Base-by-base conservation (phyloP, 176 grass and related monocot genomes). In the Lolium multiflorum region DNA sequence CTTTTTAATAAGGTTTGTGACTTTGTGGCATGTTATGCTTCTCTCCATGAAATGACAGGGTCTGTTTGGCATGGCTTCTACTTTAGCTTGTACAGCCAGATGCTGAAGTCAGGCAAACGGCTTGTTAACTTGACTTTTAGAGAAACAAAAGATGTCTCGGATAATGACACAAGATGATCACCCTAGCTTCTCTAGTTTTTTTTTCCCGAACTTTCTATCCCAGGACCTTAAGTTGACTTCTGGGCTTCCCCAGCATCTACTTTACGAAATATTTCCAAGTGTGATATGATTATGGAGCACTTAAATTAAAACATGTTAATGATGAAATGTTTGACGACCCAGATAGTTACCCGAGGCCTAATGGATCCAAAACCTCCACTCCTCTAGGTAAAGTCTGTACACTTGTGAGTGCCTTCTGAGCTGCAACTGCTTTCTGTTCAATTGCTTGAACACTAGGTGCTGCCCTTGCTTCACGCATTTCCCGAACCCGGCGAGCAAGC, bases 321-420 rank as follows among this genome's bases (percentile, higher is more conserved):
- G 69, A 60, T 56, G 5, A 81, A 70, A 69, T 80, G 16, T 83
- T 74, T 43, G 39, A 71, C 41, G 21, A 56, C 68, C 18, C 39
- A 81, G 84, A 82, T 88, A 82, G 31, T 95, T 98, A 98, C 96
- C 96, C 97, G 41, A 98, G 90, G 65, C 94, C 97, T 73, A 98
- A 90, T 76, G 97, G 97, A 92, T 98, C 97, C 81, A 98, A 92
- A 79, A 98, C 97, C 74, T 98, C 97, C 79, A 98, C 97, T 59
- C 97, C 94, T 94, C 82, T 95, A 54, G 97, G 97, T 88, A 98
- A 86, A 78, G 97, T 94, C 60, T 96, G 92, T 78, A 96, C 72
- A 83, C 44, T 91, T 67, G 90, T 91, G 37, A 98, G 92, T 67
- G 66, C 92, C 87, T 98, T 98, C 22, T 61, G 92, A 81, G 90